These are phyloP conservation scores for Cyclanthera cordifolia DNA, from an alignment of 306 rosid species.

Conservation along the genomic window DNA sequence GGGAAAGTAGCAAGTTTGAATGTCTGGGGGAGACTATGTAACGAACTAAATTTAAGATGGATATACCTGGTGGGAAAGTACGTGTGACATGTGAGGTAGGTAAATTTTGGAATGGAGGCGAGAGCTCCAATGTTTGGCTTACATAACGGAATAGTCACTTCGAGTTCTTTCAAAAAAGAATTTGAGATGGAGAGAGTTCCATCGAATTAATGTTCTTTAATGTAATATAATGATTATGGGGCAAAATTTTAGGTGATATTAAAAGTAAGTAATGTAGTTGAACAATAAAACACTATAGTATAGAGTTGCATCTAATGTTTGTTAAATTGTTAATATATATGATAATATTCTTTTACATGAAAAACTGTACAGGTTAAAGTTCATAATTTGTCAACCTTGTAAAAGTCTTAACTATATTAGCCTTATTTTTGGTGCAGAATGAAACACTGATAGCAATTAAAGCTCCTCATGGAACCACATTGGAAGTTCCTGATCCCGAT, in stretches of 20 bases:
- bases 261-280: background rate
- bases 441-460: slow-evolving; percentile 93
- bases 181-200: background rate
- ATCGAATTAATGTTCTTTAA: background rate
- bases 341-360: background rate
- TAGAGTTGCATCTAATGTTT: background rate
- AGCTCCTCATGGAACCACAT: slow-evolving; percentile 98
- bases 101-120: background rate
- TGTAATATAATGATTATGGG: background rate
- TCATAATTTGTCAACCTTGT: background rate
- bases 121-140: background rate
- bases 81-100: background rate
- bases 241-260: background rate
- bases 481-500: slow-evolving; percentile 98
- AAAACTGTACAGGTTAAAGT: background rate
- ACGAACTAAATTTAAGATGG: background rate
- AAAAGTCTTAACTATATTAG: slow-evolving; percentile 16
- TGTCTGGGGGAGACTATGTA: background rate
- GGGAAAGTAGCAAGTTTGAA: background rate
- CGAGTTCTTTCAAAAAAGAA: no score
- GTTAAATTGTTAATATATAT: no score
- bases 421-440: slow-evolving; percentile 42
- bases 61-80: background rate
- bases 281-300: background rate
- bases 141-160: background rate